Percentiles rank a stretch among this genome's conserved stretches.
phyloP scores from a whole-genome alignment of 192 early-diverging fungal species.

The Coemansia sp. region DNA sequence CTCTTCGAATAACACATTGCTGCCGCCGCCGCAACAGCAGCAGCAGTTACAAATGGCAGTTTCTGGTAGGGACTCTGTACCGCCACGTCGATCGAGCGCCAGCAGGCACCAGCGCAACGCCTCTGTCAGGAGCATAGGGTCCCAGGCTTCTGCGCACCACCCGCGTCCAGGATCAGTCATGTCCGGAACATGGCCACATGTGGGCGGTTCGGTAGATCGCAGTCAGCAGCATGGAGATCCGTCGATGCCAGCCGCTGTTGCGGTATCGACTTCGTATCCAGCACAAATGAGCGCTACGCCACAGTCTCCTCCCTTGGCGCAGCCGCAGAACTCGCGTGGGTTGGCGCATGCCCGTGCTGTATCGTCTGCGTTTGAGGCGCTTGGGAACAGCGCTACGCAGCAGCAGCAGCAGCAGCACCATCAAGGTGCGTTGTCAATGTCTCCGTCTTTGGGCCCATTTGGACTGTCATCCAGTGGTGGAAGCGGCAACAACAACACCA shows the following conservation, averaged over 20 bases:
- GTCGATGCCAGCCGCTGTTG: not conserved
- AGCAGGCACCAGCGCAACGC: conserved; percentile 42
- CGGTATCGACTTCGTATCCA: not conserved
- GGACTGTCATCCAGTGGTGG: not conserved
- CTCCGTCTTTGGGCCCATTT: conserved; percentile 29
- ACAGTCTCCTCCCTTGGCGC: conserved; percentile 28
- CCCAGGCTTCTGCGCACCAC: conserved; percentile 37
- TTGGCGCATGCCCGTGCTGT: conserved; percentile 45
- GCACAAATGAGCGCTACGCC: not conserved
- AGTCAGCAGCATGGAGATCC: conserved; percentile 1
- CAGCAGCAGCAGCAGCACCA: not conserved
- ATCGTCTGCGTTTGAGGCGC: conserved; percentile 49
- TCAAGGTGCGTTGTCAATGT: conserved; percentile 18
- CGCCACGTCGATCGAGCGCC: conserved; percentile 20
- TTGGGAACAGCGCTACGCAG: conserved; percentile 21
- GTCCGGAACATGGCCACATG: conserved; percentile 25
- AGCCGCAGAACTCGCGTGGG: conserved; percentile 26
- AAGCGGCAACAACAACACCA: conserved; percentile 5
- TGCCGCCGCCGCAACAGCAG: not conserved
- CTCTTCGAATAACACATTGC: not conserved
- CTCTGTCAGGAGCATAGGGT: conserved; percentile 29
- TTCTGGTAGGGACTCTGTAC: not conserved
- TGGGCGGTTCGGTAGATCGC: not conserved
- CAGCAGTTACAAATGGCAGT: not conserved
- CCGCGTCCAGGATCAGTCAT: conserved; percentile 31